Evolutionary conservation across 768 basidiomycete genomes (phyloP), one percentile per base, ranked within the genome.

Genomic region (Russula vinacea): DNA sequence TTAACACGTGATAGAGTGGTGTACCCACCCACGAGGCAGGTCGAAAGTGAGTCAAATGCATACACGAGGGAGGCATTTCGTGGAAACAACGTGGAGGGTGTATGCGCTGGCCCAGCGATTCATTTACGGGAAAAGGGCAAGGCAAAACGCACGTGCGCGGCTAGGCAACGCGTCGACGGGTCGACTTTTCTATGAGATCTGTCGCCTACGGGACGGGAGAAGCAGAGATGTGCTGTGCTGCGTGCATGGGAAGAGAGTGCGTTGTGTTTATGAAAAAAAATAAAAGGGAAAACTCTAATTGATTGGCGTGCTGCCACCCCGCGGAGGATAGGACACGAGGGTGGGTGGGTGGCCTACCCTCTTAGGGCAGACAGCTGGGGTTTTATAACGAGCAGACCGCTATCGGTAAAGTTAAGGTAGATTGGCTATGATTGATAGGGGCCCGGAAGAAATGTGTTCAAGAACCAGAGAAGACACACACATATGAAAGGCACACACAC

Each of bases 381-480:
- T 56, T 61, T 61, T 53, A 65, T 57, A 61, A 29, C 4, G 7
- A 24, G 17, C 14, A 52, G n/a, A 32, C 64, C 35, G 8, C n/a
- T 65, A 57, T 61, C 16, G 60, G 49, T 10, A 61, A 58, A 2
- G 32, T 7, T 40, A 45, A 52, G 64, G 54, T 14, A 56, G 64
- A 65, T 65, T 61, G 22, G n/a, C 64, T 61, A 45, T 24, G 59
- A 63, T 51, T 55, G 59, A 62, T 56, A 56, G 54, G 61, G 45
- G 8, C 6, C 51, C 51, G 26, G 50, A 19, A 17, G 37, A 39
- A 42, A 16, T 14, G 44, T 47, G 22, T 44, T 6, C 44, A 58
- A 47, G 57, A 22, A 45, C 4, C 24, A 22, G 37, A 51, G 37
- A 13, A 24, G 37, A 24, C 14, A 50, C 24, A 22, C 10, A 24